Evolutionary conservation across 306 rosid species (phyloP).

Genomic region (Mimosa bimucronata): DNA sequence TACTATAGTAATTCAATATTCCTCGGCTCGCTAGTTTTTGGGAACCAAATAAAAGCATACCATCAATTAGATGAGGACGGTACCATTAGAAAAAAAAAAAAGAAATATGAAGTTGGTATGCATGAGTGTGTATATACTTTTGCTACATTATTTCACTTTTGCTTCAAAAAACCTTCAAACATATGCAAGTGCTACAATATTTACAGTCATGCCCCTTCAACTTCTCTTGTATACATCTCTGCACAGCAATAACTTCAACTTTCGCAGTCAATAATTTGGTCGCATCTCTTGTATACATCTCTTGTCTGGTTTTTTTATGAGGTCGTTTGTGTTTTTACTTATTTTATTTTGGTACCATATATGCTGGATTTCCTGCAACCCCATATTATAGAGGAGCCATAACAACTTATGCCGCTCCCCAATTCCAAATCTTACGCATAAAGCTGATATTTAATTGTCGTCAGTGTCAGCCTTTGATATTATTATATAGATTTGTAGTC

Average conservation of each 20-base stretch:
- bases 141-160: background rate
- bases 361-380: background rate
- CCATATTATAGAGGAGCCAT: background rate
- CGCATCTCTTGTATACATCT: too few relatives aligned
- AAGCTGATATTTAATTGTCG: background rate
- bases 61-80: background rate
- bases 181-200: background rate
- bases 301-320: background rate
- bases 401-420: background rate
- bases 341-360: background rate
- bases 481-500: background rate
- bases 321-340: background rate
- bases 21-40: background rate
- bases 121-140: too few relatives aligned
- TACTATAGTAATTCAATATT: background rate
- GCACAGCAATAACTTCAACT: too few relatives aligned
- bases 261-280: background rate
- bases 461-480: too few relatives aligned
- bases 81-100: background rate
- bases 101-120: background rate
- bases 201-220: too few relatives aligned
- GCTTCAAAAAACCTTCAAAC: background rate
- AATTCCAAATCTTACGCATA: background rate
- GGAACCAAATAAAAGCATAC: background rate
- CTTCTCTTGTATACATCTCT: too few relatives aligned